Evolutionary conservation across 2,329 filamentous ascomycete genomes (phyloP).

Genomic region (Emmonsia crescens): DNA sequence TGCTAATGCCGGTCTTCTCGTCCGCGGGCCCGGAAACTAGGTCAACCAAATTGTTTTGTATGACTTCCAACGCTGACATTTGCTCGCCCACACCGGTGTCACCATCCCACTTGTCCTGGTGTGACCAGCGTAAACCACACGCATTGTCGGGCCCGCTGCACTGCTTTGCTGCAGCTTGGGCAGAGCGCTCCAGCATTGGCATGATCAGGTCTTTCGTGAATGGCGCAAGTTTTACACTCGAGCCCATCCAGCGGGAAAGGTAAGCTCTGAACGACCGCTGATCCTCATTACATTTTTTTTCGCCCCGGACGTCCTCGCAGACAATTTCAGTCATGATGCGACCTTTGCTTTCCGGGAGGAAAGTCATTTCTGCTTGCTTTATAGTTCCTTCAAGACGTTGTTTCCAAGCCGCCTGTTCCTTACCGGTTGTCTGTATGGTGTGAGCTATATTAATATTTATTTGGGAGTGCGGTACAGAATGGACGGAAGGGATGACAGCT

Average conservation of each 20-base stretch:
- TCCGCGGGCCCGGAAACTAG: slow-evolving; percentile 31
- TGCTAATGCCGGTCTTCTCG: slow-evolving; percentile 43
- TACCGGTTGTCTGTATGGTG: slow-evolving; percentile 24
- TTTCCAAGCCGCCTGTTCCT: slow-evolving; percentile 44
- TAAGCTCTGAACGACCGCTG: slow-evolving; percentile 58
- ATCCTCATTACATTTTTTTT: slow-evolving; percentile 47
- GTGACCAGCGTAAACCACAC: slow-evolving; percentile 27
- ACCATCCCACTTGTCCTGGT: slow-evolving; percentile 45
- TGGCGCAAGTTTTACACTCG: slow-evolving; percentile 47
- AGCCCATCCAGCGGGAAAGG: slow-evolving; percentile 49
- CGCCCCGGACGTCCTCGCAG: slow-evolving; percentile 41
- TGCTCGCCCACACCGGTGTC: slow-evolving; percentile 56
- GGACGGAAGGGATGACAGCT: slow-evolving; percentile 12
- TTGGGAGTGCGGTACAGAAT: not conserved
- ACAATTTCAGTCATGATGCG: slow-evolving; percentile 47
- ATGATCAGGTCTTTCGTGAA: slow-evolving; percentile 43
- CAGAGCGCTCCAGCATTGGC: slow-evolving; percentile 44
- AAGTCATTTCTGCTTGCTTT: slow-evolving; percentile 38
- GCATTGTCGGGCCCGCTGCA: slow-evolving; percentile 18
- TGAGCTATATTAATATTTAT: not conserved
- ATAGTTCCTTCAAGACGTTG: slow-evolving; percentile 43
- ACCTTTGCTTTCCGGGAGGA: slow-evolving; percentile 37
- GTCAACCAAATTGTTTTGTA: slow-evolving; percentile 44
- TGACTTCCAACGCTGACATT: slow-evolving; percentile 57
- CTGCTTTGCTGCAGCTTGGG: slow-evolving; percentile 40